A percentile compares a stretch with the other conserved stretches of the same genome.
These are phyloP conservation scores for Ormosia emarginata DNA, from an alignment of 306 rosid genomes.

Conservation along the genomic window DNA sequence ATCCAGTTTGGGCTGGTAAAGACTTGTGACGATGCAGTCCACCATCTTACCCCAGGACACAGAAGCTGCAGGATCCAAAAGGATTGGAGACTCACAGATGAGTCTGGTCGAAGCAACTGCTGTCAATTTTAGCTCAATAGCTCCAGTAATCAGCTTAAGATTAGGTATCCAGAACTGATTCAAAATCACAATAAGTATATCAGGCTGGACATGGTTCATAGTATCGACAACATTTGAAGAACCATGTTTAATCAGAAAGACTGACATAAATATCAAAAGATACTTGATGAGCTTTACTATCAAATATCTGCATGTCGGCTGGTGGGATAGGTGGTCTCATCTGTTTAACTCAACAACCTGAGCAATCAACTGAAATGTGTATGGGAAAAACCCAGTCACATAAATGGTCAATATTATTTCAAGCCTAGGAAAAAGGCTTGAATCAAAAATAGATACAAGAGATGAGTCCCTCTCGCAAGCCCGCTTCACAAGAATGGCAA, in stretches of 20 bases:
- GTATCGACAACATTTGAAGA: slow-evolving; percentile 54
- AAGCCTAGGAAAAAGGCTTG: slow-evolving; percentile 74
- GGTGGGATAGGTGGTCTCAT: slow-evolving; percentile 60
- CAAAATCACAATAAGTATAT: slow-evolving; percentile 59
- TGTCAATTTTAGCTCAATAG: slow-evolving; percentile 74
- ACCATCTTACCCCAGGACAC: slow-evolving; percentile 89
- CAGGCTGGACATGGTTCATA: slow-evolving; percentile 62
- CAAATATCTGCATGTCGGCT: slow-evolving; percentile 78
- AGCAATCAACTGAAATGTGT: slow-evolving; percentile 90
- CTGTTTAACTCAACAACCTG: slow-evolving; percentile 81
- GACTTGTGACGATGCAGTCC: slow-evolving; percentile 79
- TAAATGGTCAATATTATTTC: slow-evolving; percentile 69
- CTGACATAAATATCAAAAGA: slow-evolving; percentile 76
- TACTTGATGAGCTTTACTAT: slow-evolving; percentile 61
- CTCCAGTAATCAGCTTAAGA: slow-evolving; percentile 70
- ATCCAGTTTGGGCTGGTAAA: slow-evolving; percentile 77
- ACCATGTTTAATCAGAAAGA: slow-evolving; percentile 78
- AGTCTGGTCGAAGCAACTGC: slow-evolving; percentile 85
- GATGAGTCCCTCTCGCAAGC: slow-evolving; percentile 75
- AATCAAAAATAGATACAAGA: slow-evolving; percentile 70
- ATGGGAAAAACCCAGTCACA: slow-evolving; percentile 92
- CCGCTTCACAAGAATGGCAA: slow-evolving; percentile 83
- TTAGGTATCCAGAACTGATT: slow-evolving; percentile 84
- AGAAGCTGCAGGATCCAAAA: slow-evolving; percentile 61
- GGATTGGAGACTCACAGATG: slow-evolving; percentile 69